These are phyloP conservation scores for Blepharisma stoltei DNA, from an alignment of 73 alveolate species.

Conservation along the genomic window DNA sequence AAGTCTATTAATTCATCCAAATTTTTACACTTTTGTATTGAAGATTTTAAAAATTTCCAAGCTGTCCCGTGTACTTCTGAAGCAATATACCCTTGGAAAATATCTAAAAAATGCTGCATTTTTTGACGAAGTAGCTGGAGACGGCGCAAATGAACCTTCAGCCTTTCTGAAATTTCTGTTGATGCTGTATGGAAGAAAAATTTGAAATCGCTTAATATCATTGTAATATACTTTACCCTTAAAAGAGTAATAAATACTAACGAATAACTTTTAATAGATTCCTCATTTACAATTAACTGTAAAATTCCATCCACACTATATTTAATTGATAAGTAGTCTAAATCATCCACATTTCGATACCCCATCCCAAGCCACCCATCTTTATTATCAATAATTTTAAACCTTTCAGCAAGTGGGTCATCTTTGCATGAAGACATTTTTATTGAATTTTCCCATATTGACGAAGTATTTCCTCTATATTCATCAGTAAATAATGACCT, in stretches of 20 bases:
- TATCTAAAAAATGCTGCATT: conserved; percentile 29
- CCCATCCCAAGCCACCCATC: background rate
- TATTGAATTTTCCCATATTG: background rate
- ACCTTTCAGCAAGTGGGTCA: background rate
- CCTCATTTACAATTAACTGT: background rate
- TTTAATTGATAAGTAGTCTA: background rate
- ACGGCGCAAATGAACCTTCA: background rate
- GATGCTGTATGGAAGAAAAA: background rate
- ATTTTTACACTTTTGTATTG: background rate
- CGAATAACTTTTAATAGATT: background rate
- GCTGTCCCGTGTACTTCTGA: conserved; percentile 2
- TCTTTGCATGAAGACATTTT: conserved; percentile 11
- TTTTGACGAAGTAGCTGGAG: conserved; percentile 10
- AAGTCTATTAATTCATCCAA: background rate
- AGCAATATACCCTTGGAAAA: conserved; percentile 17
- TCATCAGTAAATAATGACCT: background rate
- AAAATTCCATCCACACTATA: background rate
- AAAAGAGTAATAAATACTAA: background rate
- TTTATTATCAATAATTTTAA: background rate
- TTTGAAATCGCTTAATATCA: conserved; percentile 11
- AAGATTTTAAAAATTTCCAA: background rate
- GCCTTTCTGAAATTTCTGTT: too few relatives aligned
- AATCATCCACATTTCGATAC: background rate
- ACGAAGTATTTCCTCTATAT: background rate
- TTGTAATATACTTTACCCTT: background rate